Base-by-base conservation (phyloP, 305 asterid species). In the Fraxinus floribunda region DNA sequence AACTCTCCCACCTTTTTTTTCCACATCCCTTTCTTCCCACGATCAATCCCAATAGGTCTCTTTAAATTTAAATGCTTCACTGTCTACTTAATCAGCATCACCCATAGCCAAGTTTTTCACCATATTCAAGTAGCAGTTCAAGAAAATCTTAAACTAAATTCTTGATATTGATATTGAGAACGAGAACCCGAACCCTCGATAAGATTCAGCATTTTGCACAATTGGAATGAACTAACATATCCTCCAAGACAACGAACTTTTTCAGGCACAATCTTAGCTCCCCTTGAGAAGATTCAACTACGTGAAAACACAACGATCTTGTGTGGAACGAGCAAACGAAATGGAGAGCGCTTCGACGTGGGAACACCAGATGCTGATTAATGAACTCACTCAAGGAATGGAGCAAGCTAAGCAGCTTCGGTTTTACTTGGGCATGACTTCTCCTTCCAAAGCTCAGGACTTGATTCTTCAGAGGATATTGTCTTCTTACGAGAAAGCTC, bases 351-450 rank as follows among this genome's bases (percentile, higher is more conserved):
- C 80, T 80, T 80, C 83, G 4, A 85, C 1, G 36, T 87, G 91
- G 88, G 95, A 90, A 72, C 82, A 91, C 87, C 75, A 84, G 75
- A 60, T 84, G 57, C 87, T 95, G 81, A 86, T 85, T 80, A 87
- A 89, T 80, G 94, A 92, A 70, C 88, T 94, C 24, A 83, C 90
- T 35, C 92, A 87, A 74, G 97, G 98, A 80, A 91, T 91, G 95
- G 97, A 94, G 83, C 86, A 81, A 76, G 94, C 97, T 55, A 87
- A 86, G 88, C 97, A 92, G 87, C 95, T 95, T 0, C 92, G 89
- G 30, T 46, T 86, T 78, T 92, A 91, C 57, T 74, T 94, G 89
- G 38, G 84, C 81, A 80, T 90, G 7, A 71, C 84, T 3, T 84
- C 88, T 82, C 87, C 90, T 4, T 86, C 86, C 2, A 81, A 93